These are phyloP conservation scores for Plasmopara viticola DNA, from an alignment of 352 stramenopile species.

Conservation along the genomic window DNA sequence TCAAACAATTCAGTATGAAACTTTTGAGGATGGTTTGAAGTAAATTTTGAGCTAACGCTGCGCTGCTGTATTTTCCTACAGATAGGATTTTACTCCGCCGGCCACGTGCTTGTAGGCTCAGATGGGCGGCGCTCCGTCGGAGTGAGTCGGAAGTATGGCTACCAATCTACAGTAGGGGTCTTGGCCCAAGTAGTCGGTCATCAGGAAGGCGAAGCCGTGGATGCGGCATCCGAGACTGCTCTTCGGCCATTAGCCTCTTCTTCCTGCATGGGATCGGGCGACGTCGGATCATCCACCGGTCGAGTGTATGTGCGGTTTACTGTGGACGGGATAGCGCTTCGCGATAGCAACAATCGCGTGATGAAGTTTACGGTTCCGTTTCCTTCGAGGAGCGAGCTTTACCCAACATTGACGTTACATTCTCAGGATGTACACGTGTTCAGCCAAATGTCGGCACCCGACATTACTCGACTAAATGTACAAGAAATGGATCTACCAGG, in stretches of 20 bases:
- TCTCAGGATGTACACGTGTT: conserved; percentile 74
- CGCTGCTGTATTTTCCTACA: conserved; percentile 19
- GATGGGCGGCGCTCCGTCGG: conserved; percentile 50
- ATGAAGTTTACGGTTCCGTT: conserved; percentile 58
- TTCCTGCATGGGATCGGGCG: conserved; percentile 7
- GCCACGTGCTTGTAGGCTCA: conserved; percentile 63
- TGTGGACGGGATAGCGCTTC: conserved; percentile 57
- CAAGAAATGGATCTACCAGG: conserved; percentile 39
- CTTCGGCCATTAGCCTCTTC: conserved; percentile 8
- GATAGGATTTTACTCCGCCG: conserved; percentile 79
- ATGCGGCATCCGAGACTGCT: conserved; percentile 6
- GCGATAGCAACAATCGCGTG: conserved; percentile 42
- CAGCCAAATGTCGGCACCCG: conserved; percentile 68
- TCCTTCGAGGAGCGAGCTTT: conserved; percentile 60
- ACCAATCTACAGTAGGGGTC: conserved; percentile 68
- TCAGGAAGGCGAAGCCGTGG: conserved; percentile 11
- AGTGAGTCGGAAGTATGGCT: conserved; percentile 47
- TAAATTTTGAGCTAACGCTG: conserved; percentile 5
- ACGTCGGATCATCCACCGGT: conserved; percentile 16
- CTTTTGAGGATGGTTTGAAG: neutral
- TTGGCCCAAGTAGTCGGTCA: conserved; percentile 54
- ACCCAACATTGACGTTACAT: conserved; percentile 79
- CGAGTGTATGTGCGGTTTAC: conserved; percentile 62
- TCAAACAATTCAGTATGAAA: conserved; percentile 68
- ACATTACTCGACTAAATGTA: conserved; percentile 51